Conservation (phyloP, 441 rosid species). For the Croton setiger region DNA sequence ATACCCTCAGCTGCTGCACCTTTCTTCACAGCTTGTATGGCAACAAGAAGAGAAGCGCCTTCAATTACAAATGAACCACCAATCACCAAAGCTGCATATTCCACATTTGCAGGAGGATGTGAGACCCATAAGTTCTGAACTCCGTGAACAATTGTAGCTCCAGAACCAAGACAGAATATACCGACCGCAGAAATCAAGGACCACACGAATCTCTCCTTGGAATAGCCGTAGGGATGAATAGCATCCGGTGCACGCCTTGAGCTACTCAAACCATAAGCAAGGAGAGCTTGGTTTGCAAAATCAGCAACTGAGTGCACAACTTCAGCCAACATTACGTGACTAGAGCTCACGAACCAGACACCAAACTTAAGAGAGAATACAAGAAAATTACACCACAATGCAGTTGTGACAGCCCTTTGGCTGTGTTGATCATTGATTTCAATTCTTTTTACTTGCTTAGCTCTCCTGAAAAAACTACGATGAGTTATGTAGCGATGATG, state of each 20-base stretch:
- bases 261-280: conserved; percentile 96
- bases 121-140: conserved; percentile 87
- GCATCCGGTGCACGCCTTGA: conserved; percentile 99
- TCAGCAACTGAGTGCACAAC: conserved; percentile 92
- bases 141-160: conserved; percentile 96
- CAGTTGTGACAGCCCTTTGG: conserved; percentile 95
- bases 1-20: conserved; percentile 98
- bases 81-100: conserved; percentile 90
- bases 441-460: conserved; percentile 71
- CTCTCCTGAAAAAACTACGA: conserved; percentile 78
- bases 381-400: conserved; percentile 95
- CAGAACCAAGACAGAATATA: conserved; percentile 98
- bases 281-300: conserved; percentile 98
- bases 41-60: conserved; percentile 97
- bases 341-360: conserved; percentile 83
- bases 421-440: conserved; percentile 83
- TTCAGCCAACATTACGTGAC: conserved; percentile 98
- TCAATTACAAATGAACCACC: conserved; percentile 95
- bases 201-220: conserved; percentile 99
- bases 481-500: conserved; percentile 27
- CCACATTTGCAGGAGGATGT: conserved; percentile 70
- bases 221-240: conserved; percentile 96
- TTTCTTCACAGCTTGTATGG: conserved; percentile 95
- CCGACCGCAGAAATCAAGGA: conserved; percentile 99
- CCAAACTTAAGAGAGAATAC: conserved; percentile 95